These are phyloP conservation scores for Pleurozium schreberi DNA, from an alignment of 225 moss, liverwort and hornwort species.

Conservation along the genomic window DNA sequence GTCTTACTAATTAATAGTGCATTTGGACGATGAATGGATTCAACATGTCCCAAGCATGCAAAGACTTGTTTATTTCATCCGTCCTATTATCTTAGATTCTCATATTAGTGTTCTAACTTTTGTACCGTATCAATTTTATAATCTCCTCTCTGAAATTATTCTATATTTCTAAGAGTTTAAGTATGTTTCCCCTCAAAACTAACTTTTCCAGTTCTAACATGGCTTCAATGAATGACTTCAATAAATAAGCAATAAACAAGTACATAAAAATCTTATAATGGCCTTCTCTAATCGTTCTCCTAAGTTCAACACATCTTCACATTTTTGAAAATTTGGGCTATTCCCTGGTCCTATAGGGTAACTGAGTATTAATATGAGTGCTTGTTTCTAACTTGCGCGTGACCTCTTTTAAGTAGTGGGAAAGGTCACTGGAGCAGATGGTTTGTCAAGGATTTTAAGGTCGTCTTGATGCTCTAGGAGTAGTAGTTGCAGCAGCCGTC, in stretches of 20 bases:
- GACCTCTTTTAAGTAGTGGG: neutral
- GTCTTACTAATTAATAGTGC: neutral
- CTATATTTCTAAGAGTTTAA: neutral
- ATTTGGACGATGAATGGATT: neutral
- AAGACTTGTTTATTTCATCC: neutral
- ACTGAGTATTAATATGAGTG: neutral
- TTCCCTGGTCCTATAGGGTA: too few relatives aligned
- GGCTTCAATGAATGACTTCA: neutral
- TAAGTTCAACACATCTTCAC: neutral
- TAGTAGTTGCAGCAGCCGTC: neutral
- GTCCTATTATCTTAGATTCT: neutral
- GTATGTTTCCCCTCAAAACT: neutral
- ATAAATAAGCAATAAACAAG: neutral
- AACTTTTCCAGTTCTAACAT: neutral
- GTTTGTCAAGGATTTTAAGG: neutral
- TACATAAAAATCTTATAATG: too few relatives aligned
- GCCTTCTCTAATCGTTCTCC: neutral
- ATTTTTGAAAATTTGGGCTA: neutral
- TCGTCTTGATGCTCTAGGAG: neutral
- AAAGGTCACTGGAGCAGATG: neutral
- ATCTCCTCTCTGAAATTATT: neutral
- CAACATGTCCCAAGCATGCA: neutral
- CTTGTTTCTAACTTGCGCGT: neutral
- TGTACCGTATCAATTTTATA: neutral
- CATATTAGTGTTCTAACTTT: neutral